Base-by-base conservation (phyloP, 2,329 filamentous ascomycete genomes). In the Cordyceps farinosa region DNA sequence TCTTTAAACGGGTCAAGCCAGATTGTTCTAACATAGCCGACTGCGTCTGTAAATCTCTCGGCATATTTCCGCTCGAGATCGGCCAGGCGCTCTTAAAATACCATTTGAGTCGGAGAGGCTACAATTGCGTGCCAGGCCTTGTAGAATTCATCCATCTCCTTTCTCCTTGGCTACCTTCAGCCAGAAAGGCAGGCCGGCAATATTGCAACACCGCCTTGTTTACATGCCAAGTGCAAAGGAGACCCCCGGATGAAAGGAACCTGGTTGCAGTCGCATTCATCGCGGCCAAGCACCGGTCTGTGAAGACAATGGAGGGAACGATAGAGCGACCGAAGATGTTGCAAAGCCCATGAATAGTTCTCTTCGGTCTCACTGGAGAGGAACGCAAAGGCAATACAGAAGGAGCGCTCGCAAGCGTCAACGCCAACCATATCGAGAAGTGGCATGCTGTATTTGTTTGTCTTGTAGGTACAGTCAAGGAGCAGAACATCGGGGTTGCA, bases 301-400 rank as follows among this genome's bases (percentile, higher is more conserved):
- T 70, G 8, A 70, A 36, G 22, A 69, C 50, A 27, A 69, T 64
- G 15, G 61, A 68, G 34, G 56, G 66, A 30, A 61, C 52, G 2
- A 17, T 65, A 27, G 27, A 42, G 44, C 17, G 42, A 48, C 29
- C 62, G 59, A 3, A 70, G 61, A 42, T 48, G 61, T 11, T 68
- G 59, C 15, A 71, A 47, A n/a, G 66, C 69, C 67, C 60, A 71
- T 0, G 58, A 40, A 61, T 67, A 70, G 48, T 70, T 62, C 34
- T 64, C 48, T 38, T 70, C 60, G 13, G 48, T 15, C 32, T 70
- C 63, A 15, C 66, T 50, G 52, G 44, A 65, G 0, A 69, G 60
- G 34, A 71, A 70, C 51, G 63, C 65, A 65, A 70, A 70, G 8
- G 65, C 63, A 50, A 70, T 69, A 60, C 47, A 71, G 44, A 70